Evolutionary conservation across 2,329 filamentous ascomycete genomes (phyloP).

Genomic region (Aureobasidium sp.): DNA sequence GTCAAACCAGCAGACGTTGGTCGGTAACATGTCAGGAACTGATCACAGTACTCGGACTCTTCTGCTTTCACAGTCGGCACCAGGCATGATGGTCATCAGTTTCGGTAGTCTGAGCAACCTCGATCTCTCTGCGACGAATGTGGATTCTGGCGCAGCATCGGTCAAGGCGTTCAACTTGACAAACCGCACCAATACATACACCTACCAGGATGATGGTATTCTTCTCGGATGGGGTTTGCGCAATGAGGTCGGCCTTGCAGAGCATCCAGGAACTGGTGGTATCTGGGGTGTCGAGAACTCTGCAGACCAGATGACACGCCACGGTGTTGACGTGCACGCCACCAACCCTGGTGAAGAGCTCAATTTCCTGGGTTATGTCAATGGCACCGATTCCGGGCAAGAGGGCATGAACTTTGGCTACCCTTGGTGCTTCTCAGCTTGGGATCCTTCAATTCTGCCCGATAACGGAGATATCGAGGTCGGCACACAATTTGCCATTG

Average conservation of each 20-base stretch:
- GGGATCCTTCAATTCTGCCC: slow-evolving; percentile 46
- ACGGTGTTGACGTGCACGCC: slow-evolving; percentile 51
- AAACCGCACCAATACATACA: slow-evolving; percentile 29
- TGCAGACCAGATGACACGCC: slow-evolving; percentile 48
- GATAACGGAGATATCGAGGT: slow-evolving; percentile 35
- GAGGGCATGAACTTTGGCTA: slow-evolving; percentile 59
- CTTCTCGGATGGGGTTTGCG: slow-evolving; percentile 58
- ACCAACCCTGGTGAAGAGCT: slow-evolving; percentile 67
- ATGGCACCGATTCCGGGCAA: slow-evolving; percentile 34
- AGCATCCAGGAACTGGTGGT: slow-evolving; percentile 45
- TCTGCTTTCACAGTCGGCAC: slow-evolving; percentile 47
- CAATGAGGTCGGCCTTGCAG: slow-evolving; percentile 63
- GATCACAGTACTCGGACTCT: slow-evolving; percentile 61
- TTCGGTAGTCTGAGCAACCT: slow-evolving; percentile 57
- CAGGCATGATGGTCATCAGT: slow-evolving; percentile 54
- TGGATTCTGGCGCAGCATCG: slow-evolving; percentile 53
- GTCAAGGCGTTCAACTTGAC: slow-evolving; percentile 54
- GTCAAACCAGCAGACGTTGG: slow-evolving; percentile 30
- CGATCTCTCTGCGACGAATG: slow-evolving; percentile 45
- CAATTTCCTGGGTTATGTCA: slow-evolving; percentile 59
- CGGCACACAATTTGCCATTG: slow-evolving; percentile 44
- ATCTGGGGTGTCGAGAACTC: slow-evolving; percentile 60
- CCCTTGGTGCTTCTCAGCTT: slow-evolving; percentile 59
- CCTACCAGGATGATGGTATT: slow-evolving; percentile 43
- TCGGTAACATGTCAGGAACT: slow-evolving; percentile 52